A percentile compares a stretch with the other conserved stretches of the same genome.
Conservation (phyloP, 176 grass and related monocot genomes). For the Saccharum officinarum region DNA sequence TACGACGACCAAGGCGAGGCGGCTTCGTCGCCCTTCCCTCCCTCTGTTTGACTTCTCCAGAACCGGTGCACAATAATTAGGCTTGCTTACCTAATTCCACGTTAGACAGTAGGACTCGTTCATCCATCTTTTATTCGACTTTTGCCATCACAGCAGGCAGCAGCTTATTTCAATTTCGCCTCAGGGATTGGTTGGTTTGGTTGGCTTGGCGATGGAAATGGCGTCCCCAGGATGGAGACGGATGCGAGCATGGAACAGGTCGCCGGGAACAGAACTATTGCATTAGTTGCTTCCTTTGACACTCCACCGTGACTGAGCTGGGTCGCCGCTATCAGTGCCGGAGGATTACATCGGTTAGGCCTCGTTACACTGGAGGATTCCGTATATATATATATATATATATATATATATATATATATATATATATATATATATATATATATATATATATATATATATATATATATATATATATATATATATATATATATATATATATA, state of each 20-base stretch:
- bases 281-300: conserved; percentile 16
- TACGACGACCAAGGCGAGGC: neutral
- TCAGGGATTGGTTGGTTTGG: neutral
- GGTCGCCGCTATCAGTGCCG: neutral
- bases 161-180: neutral
- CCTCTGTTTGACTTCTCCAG: conserved; percentile 31
- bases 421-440: neutral
- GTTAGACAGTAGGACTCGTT: conserved; percentile 21
- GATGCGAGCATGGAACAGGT: conserved; percentile 31
- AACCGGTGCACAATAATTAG: conserved; percentile 3
- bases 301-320: conserved; percentile 14
- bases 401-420: neutral
- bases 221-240: conserved; percentile 11
- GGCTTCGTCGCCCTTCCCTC: neutral
- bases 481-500: neutral
- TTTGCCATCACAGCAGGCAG: neutral
- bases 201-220: conserved; percentile 5
- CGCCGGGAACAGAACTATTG: neutral
- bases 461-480: neutral
- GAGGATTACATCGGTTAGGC: neutral
- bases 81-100: conserved; percentile 40
- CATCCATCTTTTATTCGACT: neutral
- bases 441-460: too few species aligned
- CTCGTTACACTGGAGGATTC: neutral
- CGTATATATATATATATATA: neutral